phyloP scores from a whole-genome alignment of 768 basidiomycete species.

The Cystofilobasidium capitatum region DNA sequence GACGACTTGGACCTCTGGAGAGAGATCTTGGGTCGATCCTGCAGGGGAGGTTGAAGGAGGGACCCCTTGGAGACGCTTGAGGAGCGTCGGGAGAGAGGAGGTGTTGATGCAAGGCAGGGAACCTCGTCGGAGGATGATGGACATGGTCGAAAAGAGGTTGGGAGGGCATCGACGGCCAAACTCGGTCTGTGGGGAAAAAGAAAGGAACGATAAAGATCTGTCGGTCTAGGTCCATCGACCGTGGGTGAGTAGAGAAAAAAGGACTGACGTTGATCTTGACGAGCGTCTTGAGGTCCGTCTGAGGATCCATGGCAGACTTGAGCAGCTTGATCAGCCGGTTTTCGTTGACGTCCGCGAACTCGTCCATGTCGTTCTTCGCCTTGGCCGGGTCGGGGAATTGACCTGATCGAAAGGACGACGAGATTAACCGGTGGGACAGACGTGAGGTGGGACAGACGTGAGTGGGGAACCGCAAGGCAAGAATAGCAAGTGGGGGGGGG shows the following conservation, averaged over 20 bases:
- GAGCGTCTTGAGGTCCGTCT: constrained; percentile 69
- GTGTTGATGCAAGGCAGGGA: constrained; percentile 69
- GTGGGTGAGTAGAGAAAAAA: background rate
- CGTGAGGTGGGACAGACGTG: background rate
- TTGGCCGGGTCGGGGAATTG: constrained; percentile 60
- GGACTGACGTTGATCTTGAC: constrained; percentile 61
- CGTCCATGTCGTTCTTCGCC: constrained; percentile 62
- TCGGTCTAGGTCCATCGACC: too few species aligned
- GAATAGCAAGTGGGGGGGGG: background rate
- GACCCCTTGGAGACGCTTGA: constrained; percentile 47
- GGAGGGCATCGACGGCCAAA: constrained; percentile 61
- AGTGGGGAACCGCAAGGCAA: background rate
- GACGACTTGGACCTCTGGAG: constrained; percentile 8
- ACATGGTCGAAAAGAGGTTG: constrained; percentile 52
- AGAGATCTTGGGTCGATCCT: background rate
- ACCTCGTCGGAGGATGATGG: constrained; percentile 57
- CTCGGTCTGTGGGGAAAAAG: constrained; percentile 51
- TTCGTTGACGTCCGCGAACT: constrained; percentile 82
- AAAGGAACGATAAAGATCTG: background rate
- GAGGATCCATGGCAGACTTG: constrained; percentile 69
- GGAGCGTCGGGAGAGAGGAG: constrained; percentile 69
- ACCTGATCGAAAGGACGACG: background rate
- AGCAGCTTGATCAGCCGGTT: constrained; percentile 72
- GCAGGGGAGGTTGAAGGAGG: background rate
- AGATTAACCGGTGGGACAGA: background rate